Evolutionary conservation across 2,329 filamentous ascomycete species (phyloP), one percentile per base, ranked within the genome.

Genomic region (Cercospora sesami): DNA sequence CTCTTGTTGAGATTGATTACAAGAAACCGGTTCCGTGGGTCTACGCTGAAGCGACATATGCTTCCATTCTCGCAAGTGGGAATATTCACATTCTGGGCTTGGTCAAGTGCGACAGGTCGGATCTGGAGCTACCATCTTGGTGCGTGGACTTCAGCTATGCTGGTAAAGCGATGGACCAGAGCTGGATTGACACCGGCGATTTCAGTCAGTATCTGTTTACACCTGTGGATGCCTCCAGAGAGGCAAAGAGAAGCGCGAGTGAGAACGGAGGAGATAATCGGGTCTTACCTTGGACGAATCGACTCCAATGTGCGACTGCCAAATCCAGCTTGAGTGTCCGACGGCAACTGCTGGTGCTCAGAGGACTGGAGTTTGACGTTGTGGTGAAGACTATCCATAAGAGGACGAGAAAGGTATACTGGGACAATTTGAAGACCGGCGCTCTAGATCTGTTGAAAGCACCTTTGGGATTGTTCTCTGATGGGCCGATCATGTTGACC

Each of bases 1-100:
- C 55, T 59, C 55, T 59, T 9, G 31, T 59, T 21, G 55, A 23
- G 1, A 23, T 59, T 8, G 55, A 59, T 23, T 59, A 59, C 31
- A 59, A 36, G 28, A 59, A 59, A 36, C 55, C 55, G 30, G 55
- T 59, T n/a, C 14, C 55, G 2, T 59, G 55, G 55, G 55, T 59
- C 3, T 59, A 33, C 4, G 55, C 55, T 6, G 55, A 59, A 23
- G 55, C 55, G 4, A 59, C 55, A 2, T 4, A 59, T 21, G 30
- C 55, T 23, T 59, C 55, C n/a, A 59, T 59, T n/a, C 5, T 33
- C 3, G 55, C 55, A 23, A 59, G 55, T 23, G 55, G 55, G 1
- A 36, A 59, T 8, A 31, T 59, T 36, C 55, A 59, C 18, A 59
- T 59, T 4, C 18, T 59, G 31, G 28, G 31, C 12, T 12, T 59